A percentile compares a stretch with the other conserved stretches of the same genome.
Evolutionary conservation across 257 asterid species (phyloP).

Genomic region (Jacaranda mimosifolia): DNA sequence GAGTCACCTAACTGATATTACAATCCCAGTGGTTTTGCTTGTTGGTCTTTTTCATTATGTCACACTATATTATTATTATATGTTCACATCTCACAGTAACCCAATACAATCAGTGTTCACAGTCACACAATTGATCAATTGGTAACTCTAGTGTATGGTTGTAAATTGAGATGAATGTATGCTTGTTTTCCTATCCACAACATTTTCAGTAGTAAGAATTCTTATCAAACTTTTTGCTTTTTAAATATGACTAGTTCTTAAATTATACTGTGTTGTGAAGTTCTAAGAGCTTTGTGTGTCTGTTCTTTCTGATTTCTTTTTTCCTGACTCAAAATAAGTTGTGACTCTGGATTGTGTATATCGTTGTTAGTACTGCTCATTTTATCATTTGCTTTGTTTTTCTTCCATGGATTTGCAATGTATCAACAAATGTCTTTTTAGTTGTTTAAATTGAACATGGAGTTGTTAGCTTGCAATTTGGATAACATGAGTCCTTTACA

Average conservation of each 20-base stretch:
- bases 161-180: slow-evolving; percentile 7
- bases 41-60: slow-evolving; percentile 3
- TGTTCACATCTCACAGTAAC: not conserved
- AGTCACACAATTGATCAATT: slow-evolving; percentile 7
- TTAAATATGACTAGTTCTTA: slow-evolving; percentile 1
- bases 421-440: slow-evolving; percentile 19
- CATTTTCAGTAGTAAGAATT: slow-evolving; percentile 2
- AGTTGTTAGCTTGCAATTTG: slow-evolving; percentile 22
- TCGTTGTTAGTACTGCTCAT: slow-evolving; percentile 18
- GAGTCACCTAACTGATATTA: slow-evolving; percentile 16
- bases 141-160: not conserved
- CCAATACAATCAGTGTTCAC: not conserved
- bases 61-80: slow-evolving; percentile 8
- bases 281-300: not conserved
- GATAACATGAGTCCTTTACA: slow-evolving; percentile 11
- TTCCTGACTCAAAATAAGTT: slow-evolving; percentile 6
- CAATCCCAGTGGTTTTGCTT: slow-evolving; percentile 15
- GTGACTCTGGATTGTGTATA: slow-evolving; percentile 25
- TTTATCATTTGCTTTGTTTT: not conserved
- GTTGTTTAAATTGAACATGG: slow-evolving; percentile 24
- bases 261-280: slow-evolving; percentile 14
- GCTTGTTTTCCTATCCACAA: not conserved
- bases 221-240: slow-evolving; percentile 8
- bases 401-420: not conserved
- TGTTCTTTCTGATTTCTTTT: not conserved